Conservation (phyloP, 2,329 filamentous ascomycete genomes). For the Pseudocercospora crystallina region DNA sequence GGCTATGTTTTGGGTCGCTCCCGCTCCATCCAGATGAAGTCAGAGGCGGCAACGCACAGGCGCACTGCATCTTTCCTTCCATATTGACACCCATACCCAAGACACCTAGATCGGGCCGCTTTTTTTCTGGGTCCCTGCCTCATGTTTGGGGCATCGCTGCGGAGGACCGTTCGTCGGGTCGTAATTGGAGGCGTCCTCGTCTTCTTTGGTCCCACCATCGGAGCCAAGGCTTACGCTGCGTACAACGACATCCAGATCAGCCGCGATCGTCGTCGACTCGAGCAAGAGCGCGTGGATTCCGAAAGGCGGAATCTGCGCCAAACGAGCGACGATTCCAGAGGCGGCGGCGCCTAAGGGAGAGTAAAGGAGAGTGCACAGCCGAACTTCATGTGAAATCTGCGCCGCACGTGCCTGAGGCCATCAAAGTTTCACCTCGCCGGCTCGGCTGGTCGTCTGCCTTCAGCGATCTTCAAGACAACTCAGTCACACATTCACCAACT, state of each 20-base stretch:
- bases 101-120: too few species aligned
- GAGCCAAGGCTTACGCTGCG: slow-evolving; percentile 8
- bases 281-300: slow-evolving; percentile 9
- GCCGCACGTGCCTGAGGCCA: background rate
- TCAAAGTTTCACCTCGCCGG: background rate
- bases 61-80: too few species aligned
- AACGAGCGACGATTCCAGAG: too few species aligned
- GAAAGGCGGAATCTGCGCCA: background rate
- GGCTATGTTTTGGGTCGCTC: too few species aligned
- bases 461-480: background rate
- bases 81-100: too few species aligned
- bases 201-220: slow-evolving; percentile 12
- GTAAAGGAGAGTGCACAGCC: too few species aligned
- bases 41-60: too few species aligned
- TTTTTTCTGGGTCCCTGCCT: too few species aligned
- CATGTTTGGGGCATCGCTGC: background rate
- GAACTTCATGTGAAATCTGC: too few species aligned
- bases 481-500: too few species aligned
- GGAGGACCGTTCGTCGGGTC: slow-evolving; percentile 10
- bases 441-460: background rate
- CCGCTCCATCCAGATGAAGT: too few species aligned
- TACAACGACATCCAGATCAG: slow-evolving; percentile 12
- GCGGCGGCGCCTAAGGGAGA: too few species aligned
- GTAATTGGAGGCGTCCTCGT: slow-evolving; percentile 7
- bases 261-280: slow-evolving; percentile 11